These are phyloP conservation scores for Dendryphion nanum DNA, from an alignment of 2,329 filamentous ascomycete species.

Conservation along the genomic window DNA sequence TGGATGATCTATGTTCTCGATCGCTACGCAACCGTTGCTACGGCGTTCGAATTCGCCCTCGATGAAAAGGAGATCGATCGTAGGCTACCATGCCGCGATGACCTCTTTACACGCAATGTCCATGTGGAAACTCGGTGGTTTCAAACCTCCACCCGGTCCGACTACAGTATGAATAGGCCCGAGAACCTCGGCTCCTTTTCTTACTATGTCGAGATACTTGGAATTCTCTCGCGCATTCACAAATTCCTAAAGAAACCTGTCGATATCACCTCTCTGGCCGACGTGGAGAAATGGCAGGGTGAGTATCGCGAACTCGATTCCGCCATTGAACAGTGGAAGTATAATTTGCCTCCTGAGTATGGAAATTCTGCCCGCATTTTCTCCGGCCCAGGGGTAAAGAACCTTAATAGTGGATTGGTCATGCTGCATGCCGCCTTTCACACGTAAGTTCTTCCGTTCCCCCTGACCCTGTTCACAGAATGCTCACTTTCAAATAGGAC, in stretches of 20 bases:
- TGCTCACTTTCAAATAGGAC: constrained; percentile 47
- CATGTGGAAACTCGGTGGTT: constrained; percentile 86
- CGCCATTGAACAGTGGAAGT: constrained; percentile 78
- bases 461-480: neutral
- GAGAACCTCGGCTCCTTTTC: constrained; percentile 86
- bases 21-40: constrained; percentile 85
- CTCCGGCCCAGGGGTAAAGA: constrained; percentile 57
- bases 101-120: constrained; percentile 80
- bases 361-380: constrained; percentile 80
- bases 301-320: constrained; percentile 83
- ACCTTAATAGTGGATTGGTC: constrained; percentile 78
- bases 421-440: constrained; percentile 91
- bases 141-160: constrained; percentile 47
- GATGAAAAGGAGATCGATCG: constrained; percentile 89
- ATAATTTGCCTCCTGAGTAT: constrained; percentile 77
- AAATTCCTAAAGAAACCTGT: constrained; percentile 85
- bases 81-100: constrained; percentile 81
- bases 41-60: constrained; percentile 87
- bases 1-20: constrained; percentile 95
- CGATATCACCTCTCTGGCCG: constrained; percentile 77
- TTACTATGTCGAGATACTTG: constrained; percentile 86
- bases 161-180: constrained; percentile 66
- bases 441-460: constrained; percentile 53
- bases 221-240: constrained; percentile 84
- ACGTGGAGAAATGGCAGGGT: constrained; percentile 87